phyloP scores from a whole-genome alignment of 1,139 yeast genomes.

The Candida tropicalis region DNA sequence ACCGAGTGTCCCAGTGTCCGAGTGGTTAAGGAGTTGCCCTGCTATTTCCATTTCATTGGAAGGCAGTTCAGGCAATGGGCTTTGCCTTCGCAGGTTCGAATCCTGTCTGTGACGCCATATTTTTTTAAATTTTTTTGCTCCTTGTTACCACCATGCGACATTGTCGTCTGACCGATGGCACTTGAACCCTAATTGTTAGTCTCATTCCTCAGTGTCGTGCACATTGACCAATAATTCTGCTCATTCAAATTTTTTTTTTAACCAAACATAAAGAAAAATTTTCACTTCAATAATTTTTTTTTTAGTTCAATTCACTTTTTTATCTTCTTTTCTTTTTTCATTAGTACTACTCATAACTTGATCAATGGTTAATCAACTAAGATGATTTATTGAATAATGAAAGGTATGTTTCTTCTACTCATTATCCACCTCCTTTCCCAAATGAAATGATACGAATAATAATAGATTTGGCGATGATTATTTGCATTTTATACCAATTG shows the following conservation, averaged over 20 bases:
- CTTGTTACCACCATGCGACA: no score
- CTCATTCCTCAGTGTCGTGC: no score
- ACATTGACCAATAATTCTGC: no score
- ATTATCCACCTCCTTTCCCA: no score
- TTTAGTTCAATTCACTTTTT: not conserved
- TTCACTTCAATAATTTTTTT: not conserved
- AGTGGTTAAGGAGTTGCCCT: constrained; percentile 70
- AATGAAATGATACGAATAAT: no score
- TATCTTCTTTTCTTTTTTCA: not conserved
- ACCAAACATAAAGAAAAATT: no score
- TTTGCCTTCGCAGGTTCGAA: constrained; percentile 89
- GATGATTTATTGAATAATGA: constrained; percentile 5
- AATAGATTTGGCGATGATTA: constrained; percentile 56
- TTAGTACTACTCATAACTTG: not conserved
- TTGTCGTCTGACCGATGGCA: no score
- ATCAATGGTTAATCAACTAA: constrained; percentile 6
- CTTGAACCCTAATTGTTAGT: no score
- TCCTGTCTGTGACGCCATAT: constrained; percentile 78
- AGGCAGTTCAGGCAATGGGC: constrained; percentile 63
- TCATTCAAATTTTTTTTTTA: no score
- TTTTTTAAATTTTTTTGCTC: no score
- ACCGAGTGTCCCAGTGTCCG: constrained; percentile 54
- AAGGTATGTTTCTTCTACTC: constrained; percentile 2
- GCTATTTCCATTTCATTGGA: constrained; percentile 33
- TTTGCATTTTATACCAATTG: constrained; percentile 72